These are phyloP conservation scores for Ascochyta fabae DNA, from an alignment of 2,329 filamentous ascomycete genomes.

Conservation along the genomic window DNA sequence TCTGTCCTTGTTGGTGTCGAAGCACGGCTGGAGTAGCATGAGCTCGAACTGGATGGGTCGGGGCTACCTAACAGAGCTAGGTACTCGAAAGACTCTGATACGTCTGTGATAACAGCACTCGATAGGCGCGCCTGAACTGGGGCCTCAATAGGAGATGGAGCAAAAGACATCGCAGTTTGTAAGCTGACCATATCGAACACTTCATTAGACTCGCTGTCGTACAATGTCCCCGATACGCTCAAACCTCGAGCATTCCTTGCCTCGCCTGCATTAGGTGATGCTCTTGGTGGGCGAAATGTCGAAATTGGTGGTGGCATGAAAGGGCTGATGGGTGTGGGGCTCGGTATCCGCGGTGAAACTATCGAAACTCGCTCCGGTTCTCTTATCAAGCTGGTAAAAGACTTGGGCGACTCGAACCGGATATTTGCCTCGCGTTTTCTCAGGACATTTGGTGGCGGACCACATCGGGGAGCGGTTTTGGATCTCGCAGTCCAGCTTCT, in stretches of 20 bases:
- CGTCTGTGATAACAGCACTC: background rate
- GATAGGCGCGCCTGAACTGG: slow-evolving; percentile 8
- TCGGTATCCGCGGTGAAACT: slow-evolving; percentile 12
- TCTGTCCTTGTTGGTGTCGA: slow-evolving; percentile 5
- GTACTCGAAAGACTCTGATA: background rate
- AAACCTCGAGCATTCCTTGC: background rate
- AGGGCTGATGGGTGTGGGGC: slow-evolving; percentile 9
- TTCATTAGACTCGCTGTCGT: slow-evolving; percentile 7
- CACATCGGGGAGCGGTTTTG: background rate
- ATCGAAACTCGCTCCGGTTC: slow-evolving; percentile 11
- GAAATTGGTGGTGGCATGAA: slow-evolving; percentile 12
- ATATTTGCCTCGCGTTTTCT: slow-evolving; percentile 11
- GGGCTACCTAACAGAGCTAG: background rate
- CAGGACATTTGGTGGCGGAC: slow-evolving; percentile 2
- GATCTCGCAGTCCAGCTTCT: slow-evolving; percentile 20
- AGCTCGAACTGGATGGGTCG: slow-evolving; percentile 5
- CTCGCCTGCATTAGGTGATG: background rate
- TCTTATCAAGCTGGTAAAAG: background rate
- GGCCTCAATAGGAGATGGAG: slow-evolving; percentile 2
- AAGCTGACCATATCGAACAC: slow-evolving; percentile 7
- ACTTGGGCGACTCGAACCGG: slow-evolving; percentile 8
- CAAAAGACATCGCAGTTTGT: slow-evolving; percentile 8
- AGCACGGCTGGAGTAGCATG: slow-evolving; percentile 5
- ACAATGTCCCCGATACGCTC: background rate
- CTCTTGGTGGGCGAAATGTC: background rate